phyloP scores from a whole-genome alignment of 129 eudicot genomes.

The Sambucus nigra region DNA sequence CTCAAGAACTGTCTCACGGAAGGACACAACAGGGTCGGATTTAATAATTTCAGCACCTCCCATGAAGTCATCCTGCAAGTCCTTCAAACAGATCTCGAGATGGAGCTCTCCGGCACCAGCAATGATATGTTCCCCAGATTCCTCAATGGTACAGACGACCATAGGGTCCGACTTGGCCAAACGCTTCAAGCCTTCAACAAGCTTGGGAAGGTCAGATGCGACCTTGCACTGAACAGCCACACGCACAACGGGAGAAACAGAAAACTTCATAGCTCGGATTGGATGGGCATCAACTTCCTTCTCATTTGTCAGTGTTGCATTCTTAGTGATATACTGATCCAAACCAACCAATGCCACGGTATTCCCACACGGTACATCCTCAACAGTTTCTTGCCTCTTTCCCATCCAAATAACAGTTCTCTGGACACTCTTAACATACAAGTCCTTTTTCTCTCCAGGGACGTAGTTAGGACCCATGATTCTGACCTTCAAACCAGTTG shows the following conservation, averaged over 20 bases:
- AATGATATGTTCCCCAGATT: no score
- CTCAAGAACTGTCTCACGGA: constrained; percentile 82
- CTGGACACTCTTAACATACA: constrained; percentile 67
- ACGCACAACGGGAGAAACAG: constrained; percentile 85
- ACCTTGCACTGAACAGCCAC: constrained; percentile 93
- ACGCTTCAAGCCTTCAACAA: constrained; percentile 71
- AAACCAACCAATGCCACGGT: constrained; percentile 74
- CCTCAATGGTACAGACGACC: constrained; percentile 75
- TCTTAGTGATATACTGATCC: constrained; percentile 67
- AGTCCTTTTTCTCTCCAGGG: constrained; percentile 77
- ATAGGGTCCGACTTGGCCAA: constrained; percentile 77
- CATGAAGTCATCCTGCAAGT: constrained; percentile 55
- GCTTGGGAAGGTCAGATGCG: constrained; percentile 78
- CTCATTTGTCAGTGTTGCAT: constrained; percentile 65
- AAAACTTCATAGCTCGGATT: constrained; percentile 73
- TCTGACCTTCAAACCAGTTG: constrained; percentile 80
- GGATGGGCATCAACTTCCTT: constrained; percentile 79
- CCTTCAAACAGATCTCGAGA: constrained; percentile 76
- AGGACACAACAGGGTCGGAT: constrained; percentile 79
- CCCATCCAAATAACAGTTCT: constrained; percentile 95
- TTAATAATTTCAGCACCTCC: no score
- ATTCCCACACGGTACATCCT: constrained; percentile 79
- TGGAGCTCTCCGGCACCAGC: constrained; percentile 91
- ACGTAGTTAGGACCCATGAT: constrained; percentile 84
- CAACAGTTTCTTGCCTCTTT: constrained; percentile 75